Evolutionary conservation across 345 rosid species (phyloP), one percentile per base, ranked within the genome.

Genomic region (Eucalyptus globulus): DNA sequence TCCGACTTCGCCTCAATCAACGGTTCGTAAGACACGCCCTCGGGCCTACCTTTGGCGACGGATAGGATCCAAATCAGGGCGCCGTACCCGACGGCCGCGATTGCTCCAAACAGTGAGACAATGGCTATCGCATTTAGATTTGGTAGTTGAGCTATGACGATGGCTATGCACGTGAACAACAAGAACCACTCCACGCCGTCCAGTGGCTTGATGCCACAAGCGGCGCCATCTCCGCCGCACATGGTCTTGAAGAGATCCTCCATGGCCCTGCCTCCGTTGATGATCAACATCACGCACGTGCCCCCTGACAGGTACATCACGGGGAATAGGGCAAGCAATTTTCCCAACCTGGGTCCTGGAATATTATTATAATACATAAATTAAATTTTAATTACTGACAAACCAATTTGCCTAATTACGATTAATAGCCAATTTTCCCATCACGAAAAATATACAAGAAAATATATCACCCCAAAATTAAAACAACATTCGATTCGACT

Each of bases 41-140:
- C 91, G 50, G 91, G 6, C 86, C 93, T 89, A 6, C 93, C 94
- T 58, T 89, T 72, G 31, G 87, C 88, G 13, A 93, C 89, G 17
- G 95, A 90, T 16, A 93, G 88, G 4, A 43, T 89, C 94, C 94
- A 94, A 17, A 92, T 91, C 6, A 92, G 14, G 26, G 93, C 87
- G 26, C 92, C 81, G 72, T 93, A 93, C 22, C 90, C 91, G 11
- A 93, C 60, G 7, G 94, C 95, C 2, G 93, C 89, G 27, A 92
- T 45, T 11, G 93, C 92, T 29, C 94, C 94, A 2, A 92, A 29
- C 1, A 93, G 89, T 1, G 95, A 93, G 2, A 92, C 92, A 3
- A 90, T 91, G 0, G 94, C 94, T 2, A 92, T 83, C 37, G 95
- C 89, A 89, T 94, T 92, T 89, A 94, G n/a, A 91, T 92, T 94